A percentile compares a stretch with the other conserved stretches of the same genome.
These are phyloP conservation scores for Aspergillus tanneri DNA, from an alignment of 2,329 filamentous ascomycete genomes.

Conservation along the genomic window DNA sequence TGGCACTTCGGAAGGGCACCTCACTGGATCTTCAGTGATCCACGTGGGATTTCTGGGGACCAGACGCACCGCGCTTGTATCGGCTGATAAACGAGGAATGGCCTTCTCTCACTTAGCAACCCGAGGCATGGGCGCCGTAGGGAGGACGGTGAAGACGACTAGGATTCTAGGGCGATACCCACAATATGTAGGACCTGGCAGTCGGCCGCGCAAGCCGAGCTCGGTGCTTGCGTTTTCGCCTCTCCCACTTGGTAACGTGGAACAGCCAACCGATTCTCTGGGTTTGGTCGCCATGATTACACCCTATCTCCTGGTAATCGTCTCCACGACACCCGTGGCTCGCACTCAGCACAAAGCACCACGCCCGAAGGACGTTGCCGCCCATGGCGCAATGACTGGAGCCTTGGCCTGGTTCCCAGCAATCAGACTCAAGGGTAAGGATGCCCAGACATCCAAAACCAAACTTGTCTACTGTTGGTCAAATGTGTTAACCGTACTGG, in stretches of 20 bases:
- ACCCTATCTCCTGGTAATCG: slow-evolving; percentile 91
- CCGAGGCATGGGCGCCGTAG: slow-evolving; percentile 81
- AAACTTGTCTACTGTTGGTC: slow-evolving; percentile 99
- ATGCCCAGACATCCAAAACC: slow-evolving; percentile 64
- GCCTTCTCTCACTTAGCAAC: slow-evolving; percentile 96
- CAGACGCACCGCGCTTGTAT: slow-evolving; percentile 89
- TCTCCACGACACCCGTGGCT: slow-evolving; percentile 92
- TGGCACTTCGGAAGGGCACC: slow-evolving; percentile 75
- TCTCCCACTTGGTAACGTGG: slow-evolving; percentile 88
- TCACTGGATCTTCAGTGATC: slow-evolving; percentile 72
- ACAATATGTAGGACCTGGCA: slow-evolving; percentile 58
- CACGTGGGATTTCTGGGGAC: slow-evolving; percentile 95
- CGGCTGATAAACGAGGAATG: slow-evolving; percentile 93
- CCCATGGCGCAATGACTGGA: slow-evolving; percentile 88
- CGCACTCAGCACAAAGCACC: slow-evolving; percentile 95
- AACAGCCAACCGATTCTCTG: slow-evolving; percentile 80
- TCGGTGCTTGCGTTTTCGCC: slow-evolving; percentile 90
- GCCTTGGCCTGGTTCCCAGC: slow-evolving; percentile 97
- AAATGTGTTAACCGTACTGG: slow-evolving; percentile 89
- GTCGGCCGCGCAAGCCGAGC: slow-evolving; percentile 79
- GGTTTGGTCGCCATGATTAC: slow-evolving; percentile 94
- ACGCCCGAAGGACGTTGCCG: slow-evolving; percentile 83
- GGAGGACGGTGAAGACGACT: slow-evolving; percentile 81
- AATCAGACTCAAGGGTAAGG: slow-evolving; percentile 79
- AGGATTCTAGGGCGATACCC: slow-evolving; percentile 91